Conservation (phyloP, 2,329 filamentous ascomycete genomes). For the Hypocreales sp. region DNA sequence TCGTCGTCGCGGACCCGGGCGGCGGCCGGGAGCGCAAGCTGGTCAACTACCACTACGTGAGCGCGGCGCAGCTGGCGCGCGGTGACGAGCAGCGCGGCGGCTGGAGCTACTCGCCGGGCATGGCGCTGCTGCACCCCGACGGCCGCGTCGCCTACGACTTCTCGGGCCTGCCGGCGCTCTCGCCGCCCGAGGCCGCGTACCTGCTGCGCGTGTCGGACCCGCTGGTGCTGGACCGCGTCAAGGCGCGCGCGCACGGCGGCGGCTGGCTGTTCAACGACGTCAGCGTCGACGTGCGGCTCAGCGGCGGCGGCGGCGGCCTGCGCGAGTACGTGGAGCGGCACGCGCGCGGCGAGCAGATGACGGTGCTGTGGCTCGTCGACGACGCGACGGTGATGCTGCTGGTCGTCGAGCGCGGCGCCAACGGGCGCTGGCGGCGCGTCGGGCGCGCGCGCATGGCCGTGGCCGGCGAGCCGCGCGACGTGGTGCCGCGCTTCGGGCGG, state of each 20-base stretch:
- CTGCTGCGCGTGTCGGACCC: slow-evolving; percentile 16
- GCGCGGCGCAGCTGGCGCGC: slow-evolving; percentile 17
- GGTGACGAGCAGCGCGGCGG: slow-evolving; percentile 14
- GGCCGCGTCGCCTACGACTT: slow-evolving; percentile 18
- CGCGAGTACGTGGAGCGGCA: slow-evolving; percentile 18
- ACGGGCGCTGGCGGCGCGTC: slow-evolving; percentile 15
- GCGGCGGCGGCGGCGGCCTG: slow-evolving; percentile 12
- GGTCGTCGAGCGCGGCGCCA: slow-evolving; percentile 12
- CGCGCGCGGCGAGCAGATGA: slow-evolving; percentile 19
- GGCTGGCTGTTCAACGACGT: slow-evolving; percentile 20
- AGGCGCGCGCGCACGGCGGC: slow-evolving; percentile 13
- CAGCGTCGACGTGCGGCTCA: slow-evolving; percentile 17
- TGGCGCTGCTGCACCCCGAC: slow-evolving; percentile 12
- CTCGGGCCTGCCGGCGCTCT: slow-evolving; percentile 5
- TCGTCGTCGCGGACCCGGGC: slow-evolving; percentile 15
- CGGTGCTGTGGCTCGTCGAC: slow-evolving; percentile 19
- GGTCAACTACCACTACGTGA: slow-evolving; percentile 19
- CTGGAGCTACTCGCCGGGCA: slow-evolving; percentile 19
- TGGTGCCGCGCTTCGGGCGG: slow-evolving; percentile 12
- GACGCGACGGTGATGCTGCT: slow-evolving; percentile 17
- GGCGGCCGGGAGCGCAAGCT: slow-evolving; percentile 13
- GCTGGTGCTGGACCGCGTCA: slow-evolving; percentile 17
- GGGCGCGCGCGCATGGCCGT: slow-evolving; percentile 20
- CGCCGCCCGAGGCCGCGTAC: slow-evolving; percentile 12
- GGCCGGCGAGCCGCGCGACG: slow-evolving; percentile 15